Percentiles rank a stretch among this genome's conserved stretches.
phyloP scores from a whole-genome alignment of 495 filamentous ascomycete species.

The Penicillium atrosanguineum region DNA sequence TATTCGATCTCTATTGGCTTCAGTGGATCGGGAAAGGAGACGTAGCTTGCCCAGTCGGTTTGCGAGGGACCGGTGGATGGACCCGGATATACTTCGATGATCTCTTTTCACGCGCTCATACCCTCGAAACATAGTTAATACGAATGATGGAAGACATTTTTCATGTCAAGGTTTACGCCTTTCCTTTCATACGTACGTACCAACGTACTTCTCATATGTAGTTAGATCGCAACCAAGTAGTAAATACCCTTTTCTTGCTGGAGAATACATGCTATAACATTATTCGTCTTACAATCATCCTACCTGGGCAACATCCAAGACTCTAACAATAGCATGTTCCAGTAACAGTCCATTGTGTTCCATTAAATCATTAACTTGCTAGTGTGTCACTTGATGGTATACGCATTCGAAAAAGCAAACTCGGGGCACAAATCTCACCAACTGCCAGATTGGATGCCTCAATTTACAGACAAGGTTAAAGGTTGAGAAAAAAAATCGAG shows the following conservation, averaged over 20 bases:
- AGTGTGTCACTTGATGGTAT: neutral
- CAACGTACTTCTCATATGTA: too few species aligned
- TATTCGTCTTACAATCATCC: too few species aligned
- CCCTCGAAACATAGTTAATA: slow-evolving; percentile 22
- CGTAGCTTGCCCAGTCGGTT: slow-evolving; percentile 23
- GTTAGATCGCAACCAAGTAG: too few species aligned
- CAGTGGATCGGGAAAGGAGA: slow-evolving; percentile 21
- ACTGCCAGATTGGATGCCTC: neutral
- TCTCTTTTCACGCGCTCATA: neutral
- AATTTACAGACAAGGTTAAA: neutral
- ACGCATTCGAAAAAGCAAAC: neutral
- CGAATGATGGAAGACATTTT: neutral
- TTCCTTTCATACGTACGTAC: too few species aligned
- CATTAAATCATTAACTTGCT: neutral
- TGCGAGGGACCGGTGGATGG: slow-evolving; percentile 36
- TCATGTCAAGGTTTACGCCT: neutral
- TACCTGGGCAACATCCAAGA: too few species aligned
- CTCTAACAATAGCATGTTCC: neutral
- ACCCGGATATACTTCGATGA: slow-evolving; percentile 43
- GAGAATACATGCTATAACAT: too few species aligned
- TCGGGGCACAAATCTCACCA: neutral
- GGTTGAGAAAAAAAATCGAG: neutral
- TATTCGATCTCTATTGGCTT: slow-evolving; percentile 24
- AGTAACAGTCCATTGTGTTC: neutral
- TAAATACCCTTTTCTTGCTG: too few species aligned